Percentiles rank a stretch among this genome's conserved stretches.
Conservation (phyloP, 1,284 basidiomycete species). For the Malassezia equina region DNA sequence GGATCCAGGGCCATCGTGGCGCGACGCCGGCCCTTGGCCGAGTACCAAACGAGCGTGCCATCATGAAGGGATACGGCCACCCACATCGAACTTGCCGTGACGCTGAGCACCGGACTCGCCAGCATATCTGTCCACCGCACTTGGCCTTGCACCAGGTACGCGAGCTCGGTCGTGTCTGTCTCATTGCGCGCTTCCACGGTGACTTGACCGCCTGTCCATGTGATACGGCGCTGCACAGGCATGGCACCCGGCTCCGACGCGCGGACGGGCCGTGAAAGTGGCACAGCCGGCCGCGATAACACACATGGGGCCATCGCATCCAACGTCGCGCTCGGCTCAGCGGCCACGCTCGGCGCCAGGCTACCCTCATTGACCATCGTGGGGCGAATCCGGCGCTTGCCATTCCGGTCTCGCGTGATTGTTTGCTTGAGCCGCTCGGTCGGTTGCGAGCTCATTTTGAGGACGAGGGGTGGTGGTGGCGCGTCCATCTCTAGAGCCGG, state of each 20-base stretch:
- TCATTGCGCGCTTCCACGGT: conserved; percentile 70
- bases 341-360: neutral
- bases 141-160: neutral
- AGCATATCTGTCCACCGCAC: conserved; percentile 71
- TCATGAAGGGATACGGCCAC: conserved; percentile 54
- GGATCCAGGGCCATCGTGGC: conserved; percentile 28
- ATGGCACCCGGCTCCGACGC: neutral
- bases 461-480: conserved; percentile 9
- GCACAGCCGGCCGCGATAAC: neutral
- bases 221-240: conserved; percentile 47
- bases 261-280: neutral
- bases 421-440: conserved; percentile 38
- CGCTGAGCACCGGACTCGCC: conserved; percentile 59
- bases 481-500: conserved; percentile 4
- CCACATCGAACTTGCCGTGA: conserved; percentile 60
- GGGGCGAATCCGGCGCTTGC: conserved; percentile 61
- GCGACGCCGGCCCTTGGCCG: conserved; percentile 26
- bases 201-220: conserved; percentile 54
- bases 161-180: conserved; percentile 51
- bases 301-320: neutral
- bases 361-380: conserved; percentile 47
- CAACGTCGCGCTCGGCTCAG: neutral
- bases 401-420: conserved; percentile 49
- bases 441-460: conserved; percentile 5
- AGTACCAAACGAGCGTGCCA: conserved; percentile 31